phyloP scores from a whole-genome alignment of 1,139 yeast genomes.

The Yamadazyma conglobata region DNA sequence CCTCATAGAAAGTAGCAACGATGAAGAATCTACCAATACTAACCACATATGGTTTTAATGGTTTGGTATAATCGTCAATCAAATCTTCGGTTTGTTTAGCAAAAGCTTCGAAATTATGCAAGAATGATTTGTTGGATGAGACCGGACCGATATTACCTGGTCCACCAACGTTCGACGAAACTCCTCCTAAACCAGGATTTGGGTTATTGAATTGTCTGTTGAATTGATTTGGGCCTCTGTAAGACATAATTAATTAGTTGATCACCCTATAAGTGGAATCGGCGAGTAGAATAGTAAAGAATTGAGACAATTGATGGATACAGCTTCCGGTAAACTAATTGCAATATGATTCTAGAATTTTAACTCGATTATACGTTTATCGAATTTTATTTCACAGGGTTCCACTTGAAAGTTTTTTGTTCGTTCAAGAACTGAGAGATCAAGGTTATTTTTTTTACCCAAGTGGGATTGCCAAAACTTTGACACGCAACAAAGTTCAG shows the following conservation, averaged over 20 bases:
- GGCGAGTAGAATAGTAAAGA: too few species aligned
- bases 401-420: not conserved
- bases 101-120: constrained; percentile 46
- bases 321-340: too few species aligned
- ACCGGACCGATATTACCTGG: constrained; percentile 26
- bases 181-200: constrained; percentile 5
- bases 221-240: constrained; percentile 34
- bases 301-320: too few species aligned
- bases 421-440: too few species aligned
- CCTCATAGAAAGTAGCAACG: constrained; percentile 93
- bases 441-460: too few species aligned
- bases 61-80: constrained; percentile 44
- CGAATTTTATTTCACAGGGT: too few species aligned
- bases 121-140: constrained; percentile 18
- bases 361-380: too few species aligned
- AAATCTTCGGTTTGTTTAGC: constrained; percentile 44
- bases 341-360: too few species aligned
- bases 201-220: constrained; percentile 25
- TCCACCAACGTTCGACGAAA: constrained; percentile 13
- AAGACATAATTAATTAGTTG: too few species aligned
- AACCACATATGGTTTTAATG: constrained; percentile 74
- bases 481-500: too few species aligned
- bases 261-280: too few species aligned
- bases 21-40: constrained; percentile 85
- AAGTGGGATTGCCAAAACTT: too few species aligned